phyloP scores from a whole-genome alignment of 2,329 filamentous ascomycete genomes.

The Paracoccidioides lutzii region DNA sequence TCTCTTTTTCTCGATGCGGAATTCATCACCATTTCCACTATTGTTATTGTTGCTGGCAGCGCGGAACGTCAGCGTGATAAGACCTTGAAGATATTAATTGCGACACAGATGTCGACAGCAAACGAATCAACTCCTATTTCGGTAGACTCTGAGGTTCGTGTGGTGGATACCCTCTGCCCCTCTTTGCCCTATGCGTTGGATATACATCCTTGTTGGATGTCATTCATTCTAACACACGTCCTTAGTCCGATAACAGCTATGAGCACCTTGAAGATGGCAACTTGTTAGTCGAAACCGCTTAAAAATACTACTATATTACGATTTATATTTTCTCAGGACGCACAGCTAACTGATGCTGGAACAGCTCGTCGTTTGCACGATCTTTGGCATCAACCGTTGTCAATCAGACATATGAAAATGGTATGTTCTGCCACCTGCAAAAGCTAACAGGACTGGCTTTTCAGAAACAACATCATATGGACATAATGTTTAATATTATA shows the following conservation, averaged over 20 bases:
- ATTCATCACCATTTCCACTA: not conserved
- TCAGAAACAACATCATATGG: not conserved
- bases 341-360: not conserved
- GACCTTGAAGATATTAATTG: not conserved
- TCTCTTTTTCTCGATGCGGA: not conserved
- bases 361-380: not conserved
- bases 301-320: not conserved
- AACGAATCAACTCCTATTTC: not conserved
- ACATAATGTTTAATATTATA: not conserved
- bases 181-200: too few relatives aligned
- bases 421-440: not conserved
- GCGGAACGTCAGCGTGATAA: not conserved
- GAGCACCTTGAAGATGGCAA: not conserved
- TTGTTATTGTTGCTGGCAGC: not conserved
- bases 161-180: not conserved
- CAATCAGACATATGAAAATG: not conserved
- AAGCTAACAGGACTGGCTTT: too few relatives aligned
- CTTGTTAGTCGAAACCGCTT: not conserved
- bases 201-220: not conserved
- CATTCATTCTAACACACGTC: not conserved
- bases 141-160: conserved; percentile 1
- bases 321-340: not conserved
- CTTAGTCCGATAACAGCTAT: not conserved
- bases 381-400: not conserved
- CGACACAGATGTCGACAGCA: not conserved